Evolutionary conservation across 352 stramenopile genomes (phyloP).

Genomic region (Pythium aphanidermatum): DNA sequence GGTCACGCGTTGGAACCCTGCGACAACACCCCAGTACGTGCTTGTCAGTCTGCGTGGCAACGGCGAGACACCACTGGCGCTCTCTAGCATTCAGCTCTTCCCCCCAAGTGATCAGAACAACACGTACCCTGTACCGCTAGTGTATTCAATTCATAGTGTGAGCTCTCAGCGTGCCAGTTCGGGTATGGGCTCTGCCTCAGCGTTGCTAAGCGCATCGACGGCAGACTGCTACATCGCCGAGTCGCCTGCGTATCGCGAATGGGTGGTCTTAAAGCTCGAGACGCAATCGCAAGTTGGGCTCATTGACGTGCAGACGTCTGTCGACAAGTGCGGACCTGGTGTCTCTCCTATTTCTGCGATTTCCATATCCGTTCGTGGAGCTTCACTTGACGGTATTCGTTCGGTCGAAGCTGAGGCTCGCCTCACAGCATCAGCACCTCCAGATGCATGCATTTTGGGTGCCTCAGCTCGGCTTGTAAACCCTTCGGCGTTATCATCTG

Average conservation of each 20-base stretch:
- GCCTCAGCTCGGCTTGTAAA: background rate
- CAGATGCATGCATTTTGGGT: constrained; percentile 8
- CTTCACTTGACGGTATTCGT: constrained; percentile 24
- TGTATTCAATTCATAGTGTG: constrained; percentile 54
- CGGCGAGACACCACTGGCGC: constrained; percentile 27
- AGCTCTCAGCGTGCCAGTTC: constrained; percentile 40
- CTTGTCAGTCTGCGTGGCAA: constrained; percentile 43
- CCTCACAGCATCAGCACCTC: background rate
- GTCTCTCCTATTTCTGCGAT: constrained; percentile 30
- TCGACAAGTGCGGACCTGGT: constrained; percentile 29
- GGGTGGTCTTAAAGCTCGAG: constrained; percentile 53
- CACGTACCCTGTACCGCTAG: constrained; percentile 25
- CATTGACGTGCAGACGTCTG: constrained; percentile 40
- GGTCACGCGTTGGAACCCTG: constrained; percentile 54
- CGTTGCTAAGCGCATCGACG: constrained; percentile 21
- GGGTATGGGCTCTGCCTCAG: constrained; percentile 32
- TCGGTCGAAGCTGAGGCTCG: constrained; percentile 11
- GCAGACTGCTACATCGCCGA: constrained; percentile 40
- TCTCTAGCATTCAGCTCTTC: constrained; percentile 44
- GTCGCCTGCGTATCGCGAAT: constrained; percentile 46
- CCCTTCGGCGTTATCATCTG: background rate
- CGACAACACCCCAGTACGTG: constrained; percentile 34
- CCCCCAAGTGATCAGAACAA: constrained; percentile 27
- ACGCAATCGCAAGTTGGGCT: constrained; percentile 35
- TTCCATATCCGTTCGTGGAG: constrained; percentile 39